A percentile compares a stretch with the other conserved stretches of the same genome.
phyloP scores from a whole-genome alignment of 2,329 filamentous ascomycete genomes.

The Diaporthe batatas region DNA sequence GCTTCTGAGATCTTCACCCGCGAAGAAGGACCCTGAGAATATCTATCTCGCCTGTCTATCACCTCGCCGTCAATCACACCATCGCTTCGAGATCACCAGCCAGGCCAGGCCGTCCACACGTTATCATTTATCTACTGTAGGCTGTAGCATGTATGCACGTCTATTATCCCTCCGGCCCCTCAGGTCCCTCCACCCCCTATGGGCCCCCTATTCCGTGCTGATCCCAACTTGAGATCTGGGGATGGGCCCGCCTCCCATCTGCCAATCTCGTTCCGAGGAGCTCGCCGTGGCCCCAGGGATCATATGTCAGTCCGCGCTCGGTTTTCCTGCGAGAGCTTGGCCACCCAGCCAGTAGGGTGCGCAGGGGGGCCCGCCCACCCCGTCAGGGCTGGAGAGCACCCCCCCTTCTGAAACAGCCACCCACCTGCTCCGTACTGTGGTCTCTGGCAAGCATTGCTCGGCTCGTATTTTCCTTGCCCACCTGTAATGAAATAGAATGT shows the following conservation, averaged over 20 bases:
- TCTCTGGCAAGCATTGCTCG: slow-evolving; percentile 4
- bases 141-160: not conserved
- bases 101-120: not conserved
- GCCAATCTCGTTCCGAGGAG: slow-evolving; percentile 41
- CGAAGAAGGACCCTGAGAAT: slow-evolving; percentile 15
- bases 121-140: not conserved
- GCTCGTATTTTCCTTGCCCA: slow-evolving; percentile 30
- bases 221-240: slow-evolving; percentile 41
- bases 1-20: slow-evolving; percentile 25
- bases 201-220: slow-evolving; percentile 41
- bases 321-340: slow-evolving; percentile 26
- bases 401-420: slow-evolving; percentile 39
- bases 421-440: slow-evolving; percentile 12
- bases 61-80: not conserved
- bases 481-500: not conserved
- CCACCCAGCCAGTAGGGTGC: slow-evolving; percentile 20
- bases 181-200: slow-evolving; percentile 24
- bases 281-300: slow-evolving; percentile 25
- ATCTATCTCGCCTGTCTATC: slow-evolving; percentile 1
- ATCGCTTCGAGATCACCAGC: not conserved
- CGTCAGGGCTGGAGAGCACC: slow-evolving; percentile 1
- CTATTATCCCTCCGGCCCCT: slow-evolving; percentile 13
- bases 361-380: not conserved
- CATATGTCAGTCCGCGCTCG: slow-evolving; percentile 21
- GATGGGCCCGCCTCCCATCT: slow-evolving; percentile 35